Conservation (phyloP, 2,329 filamentous ascomycete genomes). For the Beauveria varroae region DNA sequence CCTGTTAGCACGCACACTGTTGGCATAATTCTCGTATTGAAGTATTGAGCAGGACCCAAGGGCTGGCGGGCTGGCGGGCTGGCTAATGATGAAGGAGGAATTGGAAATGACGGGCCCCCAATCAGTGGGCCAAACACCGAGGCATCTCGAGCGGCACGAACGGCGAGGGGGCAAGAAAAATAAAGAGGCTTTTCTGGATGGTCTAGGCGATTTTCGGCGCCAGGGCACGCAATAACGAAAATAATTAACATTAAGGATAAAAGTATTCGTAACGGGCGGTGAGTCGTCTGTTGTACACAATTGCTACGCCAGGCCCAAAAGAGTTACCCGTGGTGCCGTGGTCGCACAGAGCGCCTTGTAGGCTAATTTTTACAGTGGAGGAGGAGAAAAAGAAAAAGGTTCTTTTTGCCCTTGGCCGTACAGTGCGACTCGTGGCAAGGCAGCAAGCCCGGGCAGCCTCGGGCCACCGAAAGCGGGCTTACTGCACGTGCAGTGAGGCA, state of each 20-base stretch:
- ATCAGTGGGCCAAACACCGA: neutral
- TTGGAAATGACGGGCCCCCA: neutral
- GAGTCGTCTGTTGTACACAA: neutral
- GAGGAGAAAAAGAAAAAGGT: neutral
- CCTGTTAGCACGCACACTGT: too few relatives aligned
- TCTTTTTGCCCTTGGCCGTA: neutral
- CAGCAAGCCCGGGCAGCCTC: neutral
- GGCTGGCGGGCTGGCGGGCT: neutral
- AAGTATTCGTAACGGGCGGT: neutral
- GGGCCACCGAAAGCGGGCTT: slow-evolving; percentile 1
- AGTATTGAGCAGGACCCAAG: neutral
- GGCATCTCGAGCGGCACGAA: neutral
- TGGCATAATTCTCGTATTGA: neutral
- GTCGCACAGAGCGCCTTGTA: neutral
- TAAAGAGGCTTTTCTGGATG: neutral
- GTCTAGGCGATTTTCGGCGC: neutral
- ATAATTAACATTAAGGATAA: too few relatives aligned
- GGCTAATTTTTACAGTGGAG: neutral
- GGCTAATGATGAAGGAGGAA: slow-evolving; percentile 6
- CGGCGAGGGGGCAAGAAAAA: neutral
- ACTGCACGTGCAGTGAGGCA: neutral
- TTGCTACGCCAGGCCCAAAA: neutral
- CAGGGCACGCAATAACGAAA: neutral
- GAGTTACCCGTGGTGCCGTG: neutral
- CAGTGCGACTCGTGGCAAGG: neutral